A percentile compares a stretch with the other conserved stretches of the same genome.
phyloP scores from a whole-genome alignment of 2,329 filamentous ascomycete species.

The Calonectria multiphialidica region DNA sequence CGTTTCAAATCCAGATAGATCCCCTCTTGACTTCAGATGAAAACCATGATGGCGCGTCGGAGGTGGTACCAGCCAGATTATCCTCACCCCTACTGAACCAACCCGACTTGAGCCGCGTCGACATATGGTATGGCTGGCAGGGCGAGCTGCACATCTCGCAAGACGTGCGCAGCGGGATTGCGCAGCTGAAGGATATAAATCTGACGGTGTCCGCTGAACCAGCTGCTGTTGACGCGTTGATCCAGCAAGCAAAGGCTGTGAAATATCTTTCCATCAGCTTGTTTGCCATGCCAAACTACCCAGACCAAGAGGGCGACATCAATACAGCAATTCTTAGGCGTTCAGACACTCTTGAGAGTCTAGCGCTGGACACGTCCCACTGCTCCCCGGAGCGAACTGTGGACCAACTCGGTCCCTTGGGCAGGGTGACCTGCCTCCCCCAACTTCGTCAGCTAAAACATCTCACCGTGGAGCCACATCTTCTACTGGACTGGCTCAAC shows the following conservation, averaged over 20 bases:
- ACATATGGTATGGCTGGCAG: neutral
- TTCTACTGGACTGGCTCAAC: neutral
- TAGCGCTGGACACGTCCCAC: neutral
- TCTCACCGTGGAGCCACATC: neutral
- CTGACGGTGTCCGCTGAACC: neutral
- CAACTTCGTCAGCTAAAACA: neutral
- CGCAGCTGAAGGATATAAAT: neutral
- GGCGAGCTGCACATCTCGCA: neutral
- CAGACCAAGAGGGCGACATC: slow-evolving; percentile 1
- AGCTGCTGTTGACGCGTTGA: neutral
- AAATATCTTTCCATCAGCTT: neutral
- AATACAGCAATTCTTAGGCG: slow-evolving; percentile 2
- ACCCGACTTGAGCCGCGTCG: neutral
- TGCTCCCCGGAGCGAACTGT: neutral
- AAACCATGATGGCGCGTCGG: neutral
- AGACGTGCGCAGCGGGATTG: neutral
- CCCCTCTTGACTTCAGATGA: neutral
- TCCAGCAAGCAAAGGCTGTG: neutral
- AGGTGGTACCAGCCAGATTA: neutral
- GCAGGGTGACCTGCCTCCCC: neutral
- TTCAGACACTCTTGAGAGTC: neutral
- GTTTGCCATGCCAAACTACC: neutral
- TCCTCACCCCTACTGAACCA: neutral
- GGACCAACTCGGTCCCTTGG: neutral
- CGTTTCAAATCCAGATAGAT: neutral